phyloP scores from a whole-genome alignment of 768 basidiomycete genomes.

The Boletus insuetus region DNA sequence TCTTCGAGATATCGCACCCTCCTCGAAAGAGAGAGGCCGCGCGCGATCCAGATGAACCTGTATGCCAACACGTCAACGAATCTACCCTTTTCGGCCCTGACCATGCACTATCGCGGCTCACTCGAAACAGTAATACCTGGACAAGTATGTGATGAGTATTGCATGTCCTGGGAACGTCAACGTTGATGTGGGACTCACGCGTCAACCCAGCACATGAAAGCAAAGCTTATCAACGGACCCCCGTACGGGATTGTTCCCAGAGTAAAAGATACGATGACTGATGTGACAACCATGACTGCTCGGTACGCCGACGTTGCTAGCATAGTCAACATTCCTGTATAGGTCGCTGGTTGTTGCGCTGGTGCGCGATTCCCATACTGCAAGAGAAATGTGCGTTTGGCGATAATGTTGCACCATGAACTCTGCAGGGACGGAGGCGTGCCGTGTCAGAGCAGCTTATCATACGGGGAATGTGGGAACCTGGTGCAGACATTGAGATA shows the following conservation, averaged over 20 bases:
- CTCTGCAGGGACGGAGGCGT: constrained; percentile 42
- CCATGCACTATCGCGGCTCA: constrained; percentile 33
- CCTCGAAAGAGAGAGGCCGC: constrained; percentile 64
- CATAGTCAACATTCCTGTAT: constrained; percentile 67
- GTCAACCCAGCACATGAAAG: constrained; percentile 84
- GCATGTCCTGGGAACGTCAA: not conserved
- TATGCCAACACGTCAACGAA: constrained; percentile 12
- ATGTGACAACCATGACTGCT: constrained; percentile 77
- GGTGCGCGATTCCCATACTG: constrained; percentile 63
- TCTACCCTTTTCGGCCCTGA: not conserved
- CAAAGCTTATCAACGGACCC: constrained; percentile 59
- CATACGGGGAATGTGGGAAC: constrained; percentile 4
- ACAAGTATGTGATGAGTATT: not conserved
- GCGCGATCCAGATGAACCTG: constrained; percentile 78
- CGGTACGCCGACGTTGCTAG: constrained; percentile 82
- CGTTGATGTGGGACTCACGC: constrained; percentile 55
- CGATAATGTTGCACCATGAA: constrained; percentile 74
- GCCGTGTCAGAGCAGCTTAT: constrained; percentile 13
- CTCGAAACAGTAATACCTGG: constrained; percentile 90
- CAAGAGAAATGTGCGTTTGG: constrained; percentile 69
- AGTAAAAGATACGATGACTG: constrained; percentile 63
- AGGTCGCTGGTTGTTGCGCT: constrained; percentile 53
- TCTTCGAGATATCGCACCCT: constrained; percentile 78
- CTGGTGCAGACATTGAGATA: constrained; percentile 71
- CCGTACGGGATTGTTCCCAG: constrained; percentile 62